These are phyloP conservation scores for Hypsizygus marmoreus DNA, from an alignment of 768 basidiomycete genomes.

Conservation along the genomic window DNA sequence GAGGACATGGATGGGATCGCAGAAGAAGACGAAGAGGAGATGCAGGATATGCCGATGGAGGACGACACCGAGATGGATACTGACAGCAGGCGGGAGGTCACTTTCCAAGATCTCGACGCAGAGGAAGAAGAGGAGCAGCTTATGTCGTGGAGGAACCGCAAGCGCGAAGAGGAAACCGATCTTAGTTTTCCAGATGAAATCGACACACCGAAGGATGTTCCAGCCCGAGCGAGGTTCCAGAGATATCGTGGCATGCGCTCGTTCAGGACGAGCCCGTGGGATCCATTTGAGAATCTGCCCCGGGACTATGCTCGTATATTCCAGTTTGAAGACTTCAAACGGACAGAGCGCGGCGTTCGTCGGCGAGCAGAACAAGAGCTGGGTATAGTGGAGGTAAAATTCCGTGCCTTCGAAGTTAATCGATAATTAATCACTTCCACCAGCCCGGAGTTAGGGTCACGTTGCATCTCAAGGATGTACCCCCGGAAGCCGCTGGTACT, in stretches of 20 bases:
- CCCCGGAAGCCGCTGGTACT: slow-evolving; percentile 52
- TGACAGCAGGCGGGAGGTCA: slow-evolving; percentile 51
- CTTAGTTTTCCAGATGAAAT: slow-evolving; percentile 93
- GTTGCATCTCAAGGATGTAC: slow-evolving; percentile 74
- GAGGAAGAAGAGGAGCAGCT: slow-evolving; percentile 90
- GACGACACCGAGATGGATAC: slow-evolving; percentile 58
- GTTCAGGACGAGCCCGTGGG: slow-evolving; percentile 96
- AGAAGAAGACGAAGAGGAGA: slow-evolving; percentile 68
- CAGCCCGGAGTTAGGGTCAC: slow-evolving; percentile 86
- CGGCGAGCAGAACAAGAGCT: slow-evolving; percentile 66
- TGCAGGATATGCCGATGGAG: slow-evolving; percentile 58
- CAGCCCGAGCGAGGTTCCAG: slow-evolving; percentile 84
- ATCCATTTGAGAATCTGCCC: slow-evolving; percentile 94
- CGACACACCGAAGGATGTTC: slow-evolving; percentile 85
- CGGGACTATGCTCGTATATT: slow-evolving; percentile 94
- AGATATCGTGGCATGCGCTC: slow-evolving; percentile 89
- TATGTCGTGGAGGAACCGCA: slow-evolving; percentile 68
- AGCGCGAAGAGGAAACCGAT: slow-evolving; percentile 80
- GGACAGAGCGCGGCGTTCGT: slow-evolving; percentile 74
- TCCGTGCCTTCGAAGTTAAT: slow-evolving; percentile 2
- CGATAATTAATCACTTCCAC: neutral
- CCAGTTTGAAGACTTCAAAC: slow-evolving; percentile 93
- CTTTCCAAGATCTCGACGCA: slow-evolving; percentile 75
- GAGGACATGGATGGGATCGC: slow-evolving; percentile 40
- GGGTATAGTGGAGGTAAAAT: slow-evolving; percentile 66